phyloP scores from a whole-genome alignment of 2,329 filamentous ascomycete species.

The Colletotrichum trifolii region DNA sequence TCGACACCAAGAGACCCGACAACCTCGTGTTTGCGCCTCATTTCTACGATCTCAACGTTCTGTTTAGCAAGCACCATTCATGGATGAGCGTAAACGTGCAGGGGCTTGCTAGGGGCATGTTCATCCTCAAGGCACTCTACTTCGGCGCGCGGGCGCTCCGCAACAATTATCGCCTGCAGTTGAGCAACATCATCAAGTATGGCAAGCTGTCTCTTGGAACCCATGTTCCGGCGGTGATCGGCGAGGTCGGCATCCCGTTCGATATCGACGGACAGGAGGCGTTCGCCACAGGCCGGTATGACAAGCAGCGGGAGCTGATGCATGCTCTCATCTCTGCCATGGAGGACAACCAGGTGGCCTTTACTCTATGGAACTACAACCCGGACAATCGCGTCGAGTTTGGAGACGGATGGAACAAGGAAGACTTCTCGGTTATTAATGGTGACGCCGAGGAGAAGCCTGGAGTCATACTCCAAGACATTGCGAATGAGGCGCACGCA shows the following conservation, averaged over 20 bases:
- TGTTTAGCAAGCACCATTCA: constrained; percentile 50
- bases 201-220: constrained; percentile 46
- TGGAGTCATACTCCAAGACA: constrained; percentile 44
- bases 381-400: constrained; percentile 51
- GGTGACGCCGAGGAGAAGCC: constrained; percentile 43
- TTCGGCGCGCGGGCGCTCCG: constrained; percentile 50
- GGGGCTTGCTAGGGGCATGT: constrained; percentile 51
- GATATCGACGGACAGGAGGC: constrained; percentile 51
- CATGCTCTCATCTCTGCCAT: constrained; percentile 52
- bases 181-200: constrained; percentile 49
- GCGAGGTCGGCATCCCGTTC: constrained; percentile 54
- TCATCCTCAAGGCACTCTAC: constrained; percentile 53
- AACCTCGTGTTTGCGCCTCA: constrained; percentile 55
- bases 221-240: constrained; percentile 49
- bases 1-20: constrained; percentile 42
- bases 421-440: constrained; percentile 55
- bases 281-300: constrained; percentile 51
- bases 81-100: constrained; percentile 55
- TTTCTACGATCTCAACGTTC: constrained; percentile 55
- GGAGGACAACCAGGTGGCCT: constrained; percentile 51
- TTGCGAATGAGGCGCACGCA: constrained; percentile 47
- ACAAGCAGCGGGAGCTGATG: constrained; percentile 52
- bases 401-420: constrained; percentile 56
- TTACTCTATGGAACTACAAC: constrained; percentile 55
- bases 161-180: constrained; percentile 52